A percentile compares a stretch with the other conserved stretches of the same genome.
These are phyloP conservation scores for Albizia julibrissin DNA, from an alignment of 306 rosid genomes.

Conservation along the genomic window DNA sequence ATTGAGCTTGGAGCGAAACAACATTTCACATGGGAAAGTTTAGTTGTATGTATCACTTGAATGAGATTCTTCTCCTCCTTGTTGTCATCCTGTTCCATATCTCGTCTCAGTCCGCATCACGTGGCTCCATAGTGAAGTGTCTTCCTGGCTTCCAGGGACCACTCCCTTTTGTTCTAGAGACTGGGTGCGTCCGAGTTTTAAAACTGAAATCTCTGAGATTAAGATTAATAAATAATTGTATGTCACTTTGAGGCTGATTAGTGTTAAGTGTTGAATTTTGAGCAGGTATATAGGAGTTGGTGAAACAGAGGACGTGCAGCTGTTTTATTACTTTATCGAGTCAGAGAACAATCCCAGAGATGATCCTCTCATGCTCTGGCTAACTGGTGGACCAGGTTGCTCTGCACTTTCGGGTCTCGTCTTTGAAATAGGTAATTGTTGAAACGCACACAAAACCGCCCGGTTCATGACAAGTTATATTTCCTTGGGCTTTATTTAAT, in stretches of 20 bases:
- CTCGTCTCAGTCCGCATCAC: conserved; percentile 15
- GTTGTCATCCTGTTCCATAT: neutral
- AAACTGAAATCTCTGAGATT: neutral
- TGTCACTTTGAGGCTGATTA: neutral
- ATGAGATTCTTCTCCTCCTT: neutral
- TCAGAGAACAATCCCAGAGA: conserved; percentile 48
- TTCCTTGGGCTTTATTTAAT: neutral
- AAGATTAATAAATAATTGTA: neutral
- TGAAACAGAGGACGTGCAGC: conserved; percentile 55
- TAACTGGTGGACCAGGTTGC: conserved; percentile 82
- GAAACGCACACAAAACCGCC: neutral
- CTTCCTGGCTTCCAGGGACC: conserved; percentile 77
- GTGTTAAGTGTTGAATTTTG: neutral
- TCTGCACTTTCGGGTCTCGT: conserved; percentile 50
- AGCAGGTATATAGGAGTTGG: conserved; percentile 72
- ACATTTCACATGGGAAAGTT: neutral
- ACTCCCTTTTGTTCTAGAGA: conserved; percentile 67
- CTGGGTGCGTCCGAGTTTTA: conserved; percentile 52
- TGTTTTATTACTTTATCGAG: conserved; percentile 37
- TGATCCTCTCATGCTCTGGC: conserved; percentile 76
- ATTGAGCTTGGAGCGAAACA: neutral
- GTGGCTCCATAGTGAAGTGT: conserved; percentile 35
- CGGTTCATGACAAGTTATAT: neutral
- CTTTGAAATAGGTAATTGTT: conserved; percentile 54
- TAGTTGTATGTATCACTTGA: neutral